Evolutionary conservation across 495 filamentous ascomycete species (phyloP).

Genomic region (Collariella sp.): DNA sequence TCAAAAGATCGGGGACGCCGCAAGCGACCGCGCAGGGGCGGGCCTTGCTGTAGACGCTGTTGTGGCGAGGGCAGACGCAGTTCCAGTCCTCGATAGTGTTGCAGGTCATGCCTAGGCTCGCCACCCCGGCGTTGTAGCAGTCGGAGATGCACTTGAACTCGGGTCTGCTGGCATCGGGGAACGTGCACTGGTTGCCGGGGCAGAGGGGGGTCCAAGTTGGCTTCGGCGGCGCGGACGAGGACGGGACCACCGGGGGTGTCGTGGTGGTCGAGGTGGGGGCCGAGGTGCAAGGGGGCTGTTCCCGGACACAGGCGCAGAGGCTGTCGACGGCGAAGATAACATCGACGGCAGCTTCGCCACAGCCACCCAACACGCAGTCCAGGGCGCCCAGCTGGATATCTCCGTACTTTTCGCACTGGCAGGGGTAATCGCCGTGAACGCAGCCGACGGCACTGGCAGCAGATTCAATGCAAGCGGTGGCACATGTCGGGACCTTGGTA

Average conservation of each 20-base stretch:
- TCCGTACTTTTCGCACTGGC: background rate
- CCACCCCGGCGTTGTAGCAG: background rate
- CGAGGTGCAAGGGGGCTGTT: background rate
- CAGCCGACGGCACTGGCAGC: background rate
- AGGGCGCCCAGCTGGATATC: background rate
- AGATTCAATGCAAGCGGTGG: constrained; percentile 1
- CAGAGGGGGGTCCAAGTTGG: too few species aligned
- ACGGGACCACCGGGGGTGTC: background rate
- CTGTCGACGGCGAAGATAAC: background rate
- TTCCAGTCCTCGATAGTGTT: background rate
- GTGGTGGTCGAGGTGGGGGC: background rate
- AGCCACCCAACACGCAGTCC: background rate
- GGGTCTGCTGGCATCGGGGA: background rate
- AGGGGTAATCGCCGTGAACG: background rate
- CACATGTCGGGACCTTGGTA: background rate
- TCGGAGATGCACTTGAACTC: background rate
- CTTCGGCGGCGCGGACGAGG: too few species aligned
- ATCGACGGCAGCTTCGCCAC: background rate
- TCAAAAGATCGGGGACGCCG: background rate
- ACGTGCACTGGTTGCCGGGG: background rate
- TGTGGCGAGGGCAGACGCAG: background rate
- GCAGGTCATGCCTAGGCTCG: background rate
- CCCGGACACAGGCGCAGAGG: background rate
- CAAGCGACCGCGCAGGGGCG: background rate
- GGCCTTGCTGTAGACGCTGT: background rate